Evolutionary conservation across 352 stramenopile species (phyloP), one percentile per base, ranked within the genome.

Genomic region (Phytopythium montanum): DNA sequence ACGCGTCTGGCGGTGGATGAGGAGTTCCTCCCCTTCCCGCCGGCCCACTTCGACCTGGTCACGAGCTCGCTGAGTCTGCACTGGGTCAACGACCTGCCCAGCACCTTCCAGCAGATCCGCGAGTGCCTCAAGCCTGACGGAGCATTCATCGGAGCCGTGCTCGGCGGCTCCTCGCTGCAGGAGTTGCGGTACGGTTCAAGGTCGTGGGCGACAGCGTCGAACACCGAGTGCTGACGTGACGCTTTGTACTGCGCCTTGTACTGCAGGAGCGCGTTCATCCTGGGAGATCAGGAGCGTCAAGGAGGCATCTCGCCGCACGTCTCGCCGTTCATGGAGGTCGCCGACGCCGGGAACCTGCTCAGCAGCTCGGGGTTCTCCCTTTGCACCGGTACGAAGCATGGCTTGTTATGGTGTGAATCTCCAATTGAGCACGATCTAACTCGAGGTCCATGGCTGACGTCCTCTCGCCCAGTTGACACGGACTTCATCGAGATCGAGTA

Each of bases 51-150:
- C 68, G 96, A 99, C 72, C 64, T 99, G n/a, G 92, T 99, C 18
- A 84, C 99, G 62, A 98, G 87, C 69, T 97, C 77, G 8, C 75
- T 98, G 57, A 81, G 77, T 18, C 71, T 99, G 54, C 97, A 99
- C 70, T 99, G 97, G 97, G 84, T 98, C 21, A 99, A 99, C 72
- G 92, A 99, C 73, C 76, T 99, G 10, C 90, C 94, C 8, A 78
- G 76, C 64, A 94, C 87, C 21, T 93, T 97, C 62, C 49, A 39
- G 1, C 56, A 94, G 70, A 79, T 94, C 31, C 75, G 80, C 29
- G 88, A 79, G 65, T 96, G 56, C 18, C 69, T 99, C 1, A 99
- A 99, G 76, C 96, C 97, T 1, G 96, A 99, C 69, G 97, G 97
- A 18, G 96, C 94, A 41, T 98, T 99, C 63, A 80, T 99, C 38